phyloP scores from a whole-genome alignment of 2,329 filamentous ascomycete species.

The Stagonosporopsis tanaceti region DNA sequence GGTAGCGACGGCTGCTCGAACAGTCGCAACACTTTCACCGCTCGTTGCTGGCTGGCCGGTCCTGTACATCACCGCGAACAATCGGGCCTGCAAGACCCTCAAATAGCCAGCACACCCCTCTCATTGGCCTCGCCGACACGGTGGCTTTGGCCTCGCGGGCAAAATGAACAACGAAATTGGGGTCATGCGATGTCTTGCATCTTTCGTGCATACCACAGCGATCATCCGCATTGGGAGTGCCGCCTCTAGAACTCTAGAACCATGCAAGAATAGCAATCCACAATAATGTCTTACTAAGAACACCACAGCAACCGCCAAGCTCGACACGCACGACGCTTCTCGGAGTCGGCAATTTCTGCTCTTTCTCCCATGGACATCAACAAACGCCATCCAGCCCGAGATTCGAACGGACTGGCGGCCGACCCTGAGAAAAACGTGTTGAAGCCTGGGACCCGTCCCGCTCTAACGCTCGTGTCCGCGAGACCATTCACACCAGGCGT shows the following conservation, averaged over 20 bases:
- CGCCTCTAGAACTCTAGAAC: conserved; percentile 12
- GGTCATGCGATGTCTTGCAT: conserved; percentile 21
- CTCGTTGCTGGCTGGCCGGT: conserved; percentile 9
- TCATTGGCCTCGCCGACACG: conserved; percentile 1
- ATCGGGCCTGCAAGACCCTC: conserved; percentile 9
- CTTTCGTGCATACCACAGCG: conserved; percentile 14
- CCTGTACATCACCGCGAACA: conserved; percentile 1
- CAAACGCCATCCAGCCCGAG: conserved; percentile 5
- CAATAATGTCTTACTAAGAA: background rate
- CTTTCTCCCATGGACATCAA: background rate
- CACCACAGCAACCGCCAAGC: conserved; percentile 2
- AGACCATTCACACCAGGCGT: background rate
- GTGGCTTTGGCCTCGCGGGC: conserved; percentile 15
- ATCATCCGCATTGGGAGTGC: conserved; percentile 5
- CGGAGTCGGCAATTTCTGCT: conserved; percentile 2
- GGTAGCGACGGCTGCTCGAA: conserved; percentile 16
- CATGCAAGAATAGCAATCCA: conserved; percentile 4
- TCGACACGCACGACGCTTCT: background rate
- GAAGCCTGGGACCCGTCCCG: conserved; percentile 11
- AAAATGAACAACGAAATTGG: conserved; percentile 12
- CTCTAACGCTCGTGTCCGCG: conserved; percentile 15
- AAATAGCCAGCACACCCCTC: conserved; percentile 3
- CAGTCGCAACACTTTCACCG: conserved; percentile 15
- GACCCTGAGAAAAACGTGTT: conserved; percentile 2
- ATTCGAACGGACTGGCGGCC: background rate